Conservation (phyloP, 2,329 filamentous ascomycete genomes). For the Parastagonospora avenae region DNA sequence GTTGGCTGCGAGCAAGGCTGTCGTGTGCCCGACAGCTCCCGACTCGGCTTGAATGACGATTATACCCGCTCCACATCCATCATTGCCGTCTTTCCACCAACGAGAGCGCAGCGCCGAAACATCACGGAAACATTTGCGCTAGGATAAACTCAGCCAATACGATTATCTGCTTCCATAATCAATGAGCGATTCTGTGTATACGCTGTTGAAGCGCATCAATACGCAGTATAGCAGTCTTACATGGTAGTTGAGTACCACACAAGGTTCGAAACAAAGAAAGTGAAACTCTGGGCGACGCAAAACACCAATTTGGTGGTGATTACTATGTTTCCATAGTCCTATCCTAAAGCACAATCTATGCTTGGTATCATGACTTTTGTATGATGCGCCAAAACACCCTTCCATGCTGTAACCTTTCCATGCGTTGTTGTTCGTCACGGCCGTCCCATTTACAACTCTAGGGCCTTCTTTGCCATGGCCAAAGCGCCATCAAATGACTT, state of each 20-base stretch:
- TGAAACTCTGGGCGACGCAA: no score
- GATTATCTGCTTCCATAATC: no score
- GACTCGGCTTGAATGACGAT: conserved; percentile 30
- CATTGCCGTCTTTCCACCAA: conserved; percentile 5
- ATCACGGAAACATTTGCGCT: no score
- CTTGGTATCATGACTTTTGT: conserved; percentile 34
- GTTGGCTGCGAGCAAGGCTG: conserved; percentile 10
- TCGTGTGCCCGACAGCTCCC: conserved; percentile 13
- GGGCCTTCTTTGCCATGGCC: conserved; percentile 80
- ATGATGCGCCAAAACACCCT: conserved; percentile 34
- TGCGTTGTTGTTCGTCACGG: not conserved
- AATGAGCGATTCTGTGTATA: not conserved
- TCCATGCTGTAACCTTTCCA: conserved; percentile 22
- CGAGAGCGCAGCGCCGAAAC: not conserved
- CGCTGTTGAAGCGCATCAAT: not conserved
- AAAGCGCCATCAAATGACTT: conserved; percentile 86
- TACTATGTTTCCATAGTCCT: conserved; percentile 4
- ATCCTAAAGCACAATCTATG: conserved; percentile 18
- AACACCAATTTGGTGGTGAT: not conserved
- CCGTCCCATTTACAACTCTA: conserved; percentile 49
- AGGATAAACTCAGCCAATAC: no score
- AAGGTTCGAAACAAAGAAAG: no score
- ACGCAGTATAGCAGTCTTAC: no score
- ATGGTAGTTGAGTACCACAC: no score
- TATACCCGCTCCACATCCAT: not conserved